Conservation (phyloP, 352 stramenopile genomes). For the Bremia lactucae region DNA sequence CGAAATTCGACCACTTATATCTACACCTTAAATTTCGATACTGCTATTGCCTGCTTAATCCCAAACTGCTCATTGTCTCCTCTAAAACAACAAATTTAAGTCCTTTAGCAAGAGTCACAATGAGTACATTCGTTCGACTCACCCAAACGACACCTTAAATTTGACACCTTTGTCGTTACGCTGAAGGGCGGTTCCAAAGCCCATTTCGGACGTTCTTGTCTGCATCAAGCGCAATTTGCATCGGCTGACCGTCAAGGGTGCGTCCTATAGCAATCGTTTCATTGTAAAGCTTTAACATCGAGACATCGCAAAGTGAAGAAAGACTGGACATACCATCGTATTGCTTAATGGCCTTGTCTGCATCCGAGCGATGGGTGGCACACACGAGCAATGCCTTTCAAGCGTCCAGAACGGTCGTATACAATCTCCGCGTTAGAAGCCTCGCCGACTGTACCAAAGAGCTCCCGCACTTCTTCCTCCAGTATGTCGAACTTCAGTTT, state of each 20-base stretch:
- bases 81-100: no score
- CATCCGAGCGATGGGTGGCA: conserved; percentile 53
- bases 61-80: conserved; percentile 22
- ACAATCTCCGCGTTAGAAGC: conserved; percentile 73
- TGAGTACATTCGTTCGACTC: conserved; percentile 7
- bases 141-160: conserved; percentile 78
- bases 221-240: conserved; percentile 60
- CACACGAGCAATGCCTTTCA: conserved; percentile 66
- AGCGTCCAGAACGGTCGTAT: conserved; percentile 74
- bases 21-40: no score
- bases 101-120: no score
- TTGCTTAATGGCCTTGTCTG: conserved; percentile 76
- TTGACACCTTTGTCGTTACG: conserved; percentile 54
- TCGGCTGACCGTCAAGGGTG: conserved; percentile 59
- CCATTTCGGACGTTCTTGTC: conserved; percentile 69
- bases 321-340: conserved; percentile 42
- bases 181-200: conserved; percentile 58
- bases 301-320: no score
- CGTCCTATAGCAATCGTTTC: conserved; percentile 41
- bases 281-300: no score
- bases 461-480: conserved; percentile 70
- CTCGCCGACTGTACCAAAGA: conserved; percentile 68
- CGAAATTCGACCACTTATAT: no score
- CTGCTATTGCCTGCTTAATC: no score
- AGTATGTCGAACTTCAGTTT: conserved; percentile 81